Conservation (phyloP, 2,329 filamentous ascomycete species). For the Colletotrichum sp. region DNA sequence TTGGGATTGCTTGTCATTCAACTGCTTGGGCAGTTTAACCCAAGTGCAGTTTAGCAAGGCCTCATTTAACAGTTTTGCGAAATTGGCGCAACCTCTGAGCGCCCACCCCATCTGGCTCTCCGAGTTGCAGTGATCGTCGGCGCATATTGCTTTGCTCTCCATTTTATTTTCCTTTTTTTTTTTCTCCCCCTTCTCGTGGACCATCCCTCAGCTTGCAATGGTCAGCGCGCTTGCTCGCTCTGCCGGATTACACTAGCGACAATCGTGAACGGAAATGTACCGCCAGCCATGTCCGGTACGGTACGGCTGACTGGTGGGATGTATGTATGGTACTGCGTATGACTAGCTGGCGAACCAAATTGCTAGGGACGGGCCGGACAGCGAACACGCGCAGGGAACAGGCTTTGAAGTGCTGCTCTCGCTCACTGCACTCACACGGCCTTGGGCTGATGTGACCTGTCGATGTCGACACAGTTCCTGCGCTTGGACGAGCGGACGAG, state of each 20-base stretch:
- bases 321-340: background rate
- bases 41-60: background rate
- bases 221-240: background rate
- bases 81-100: background rate
- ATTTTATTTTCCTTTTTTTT: background rate
- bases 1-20: background rate
- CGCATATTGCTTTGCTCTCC: background rate
- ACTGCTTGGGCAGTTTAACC: background rate
- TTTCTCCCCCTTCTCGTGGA: background rate
- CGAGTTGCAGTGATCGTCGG: background rate
- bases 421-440: background rate
- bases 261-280: background rate
- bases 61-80: slow-evolving; percentile 12
- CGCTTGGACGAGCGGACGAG: background rate
- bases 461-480: background rate
- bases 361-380: slow-evolving; percentile 24
- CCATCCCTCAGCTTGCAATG: background rate
- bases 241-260: background rate
- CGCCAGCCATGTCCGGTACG: background rate
- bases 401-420: background rate
- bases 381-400: slow-evolving; percentile 18
- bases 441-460: background rate
- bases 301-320: background rate
- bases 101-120: background rate
- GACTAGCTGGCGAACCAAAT: background rate